Conservation (phyloP, 106 monocot species). For the Platanthera guangdongensis region DNA sequence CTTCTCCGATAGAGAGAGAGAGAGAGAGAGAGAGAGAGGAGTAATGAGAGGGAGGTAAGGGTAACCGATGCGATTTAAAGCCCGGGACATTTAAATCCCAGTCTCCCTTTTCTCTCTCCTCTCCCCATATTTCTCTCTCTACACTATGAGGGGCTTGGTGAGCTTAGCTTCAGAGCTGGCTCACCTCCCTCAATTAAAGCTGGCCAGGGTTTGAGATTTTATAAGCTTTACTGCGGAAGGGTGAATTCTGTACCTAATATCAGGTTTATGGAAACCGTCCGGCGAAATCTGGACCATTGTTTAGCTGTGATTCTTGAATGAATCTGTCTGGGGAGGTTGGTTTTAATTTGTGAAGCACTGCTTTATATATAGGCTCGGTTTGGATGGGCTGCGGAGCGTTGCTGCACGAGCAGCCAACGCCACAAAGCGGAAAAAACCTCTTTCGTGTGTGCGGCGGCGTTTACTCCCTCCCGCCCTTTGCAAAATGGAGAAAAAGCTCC, state of each 20-base stretch:
- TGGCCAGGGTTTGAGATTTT: not conserved
- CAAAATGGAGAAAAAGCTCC: too few relatives aligned
- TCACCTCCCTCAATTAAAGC: not conserved
- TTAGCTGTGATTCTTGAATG: not conserved
- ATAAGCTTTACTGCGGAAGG: not conserved
- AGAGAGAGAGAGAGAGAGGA: not conserved
- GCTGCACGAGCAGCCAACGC: too few relatives aligned
- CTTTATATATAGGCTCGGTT: too few relatives aligned
- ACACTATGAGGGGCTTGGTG: not conserved
- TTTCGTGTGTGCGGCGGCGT: too few relatives aligned
- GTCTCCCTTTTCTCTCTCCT: too few relatives aligned
- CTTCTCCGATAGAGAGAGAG: not conserved
- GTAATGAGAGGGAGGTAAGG: conserved; percentile 12
- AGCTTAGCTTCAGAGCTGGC: not conserved
- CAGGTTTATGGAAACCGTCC: not conserved
- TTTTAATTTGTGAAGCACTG: not conserved
- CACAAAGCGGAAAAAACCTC: too few relatives aligned
- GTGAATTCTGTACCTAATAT: not conserved
- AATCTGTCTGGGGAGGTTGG: not conserved
- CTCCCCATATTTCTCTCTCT: not conserved
- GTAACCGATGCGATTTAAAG: conserved; percentile 15
- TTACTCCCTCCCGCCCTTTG: too few relatives aligned
- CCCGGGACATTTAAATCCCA: conserved; percentile 8
- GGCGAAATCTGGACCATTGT: not conserved
- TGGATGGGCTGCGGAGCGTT: too few relatives aligned